Evolutionary conservation across 805 yeast species (phyloP).

Genomic region (Kazachstania bromeliacearum): DNA sequence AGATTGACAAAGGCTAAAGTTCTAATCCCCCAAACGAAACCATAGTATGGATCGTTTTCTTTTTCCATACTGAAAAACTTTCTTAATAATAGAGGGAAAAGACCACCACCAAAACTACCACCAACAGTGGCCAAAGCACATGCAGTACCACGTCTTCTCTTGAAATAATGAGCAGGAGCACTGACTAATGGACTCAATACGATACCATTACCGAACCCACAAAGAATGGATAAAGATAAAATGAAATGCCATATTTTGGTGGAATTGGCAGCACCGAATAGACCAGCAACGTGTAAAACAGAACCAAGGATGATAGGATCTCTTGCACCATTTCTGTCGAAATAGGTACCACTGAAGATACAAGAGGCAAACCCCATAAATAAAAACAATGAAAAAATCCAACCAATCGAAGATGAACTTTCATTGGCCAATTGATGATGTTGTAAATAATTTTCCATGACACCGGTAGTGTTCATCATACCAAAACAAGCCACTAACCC

Average conservation of each 20-base stretch:
- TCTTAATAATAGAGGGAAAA: slow-evolving; percentile 45
- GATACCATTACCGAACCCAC: slow-evolving; percentile 51
- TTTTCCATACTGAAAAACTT: slow-evolving; percentile 30
- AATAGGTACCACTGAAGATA: slow-evolving; percentile 46
- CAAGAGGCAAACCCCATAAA: slow-evolving; percentile 41
- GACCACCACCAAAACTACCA: slow-evolving; percentile 45
- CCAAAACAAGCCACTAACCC: slow-evolving; percentile 51
- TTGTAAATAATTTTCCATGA: slow-evolving; percentile 50
- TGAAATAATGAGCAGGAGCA: slow-evolving; percentile 57
- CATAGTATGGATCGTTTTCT: slow-evolving; percentile 26
- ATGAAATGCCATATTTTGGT: slow-evolving; percentile 49
- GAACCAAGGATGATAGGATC: slow-evolving; percentile 36
- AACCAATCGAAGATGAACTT: slow-evolving; percentile 42
- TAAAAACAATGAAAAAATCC: slow-evolving; percentile 55
- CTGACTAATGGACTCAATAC: slow-evolving; percentile 50
- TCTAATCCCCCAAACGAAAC: slow-evolving; percentile 51
- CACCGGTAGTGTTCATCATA: slow-evolving; percentile 49
- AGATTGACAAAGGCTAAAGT: slow-evolving; percentile 38
- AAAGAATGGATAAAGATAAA: slow-evolving; percentile 42
- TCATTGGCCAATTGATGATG: slow-evolving; percentile 42
- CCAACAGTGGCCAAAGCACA: slow-evolving; percentile 41
- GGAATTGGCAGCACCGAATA: slow-evolving; percentile 45
- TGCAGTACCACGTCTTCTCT: slow-evolving; percentile 46
- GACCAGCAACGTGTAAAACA: slow-evolving; percentile 36
- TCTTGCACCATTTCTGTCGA: slow-evolving; percentile 45